phyloP scores from a whole-genome alignment of 768 basidiomycete species.

The Auricularia sp. region DNA sequence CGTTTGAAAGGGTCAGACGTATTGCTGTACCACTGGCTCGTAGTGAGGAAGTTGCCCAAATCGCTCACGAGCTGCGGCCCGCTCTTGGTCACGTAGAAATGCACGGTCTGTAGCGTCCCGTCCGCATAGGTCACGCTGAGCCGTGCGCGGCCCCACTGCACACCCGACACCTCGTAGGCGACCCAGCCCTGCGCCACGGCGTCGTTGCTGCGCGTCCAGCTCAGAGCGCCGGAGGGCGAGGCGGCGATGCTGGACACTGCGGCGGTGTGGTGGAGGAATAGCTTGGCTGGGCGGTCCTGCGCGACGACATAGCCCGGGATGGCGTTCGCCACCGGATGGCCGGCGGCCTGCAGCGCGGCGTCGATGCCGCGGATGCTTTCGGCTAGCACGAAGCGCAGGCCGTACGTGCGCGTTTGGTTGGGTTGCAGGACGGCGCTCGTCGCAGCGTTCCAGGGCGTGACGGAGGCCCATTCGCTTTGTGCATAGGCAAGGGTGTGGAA shows the following conservation, averaged over 20 bases:
- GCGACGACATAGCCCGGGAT: slow-evolving; percentile 47
- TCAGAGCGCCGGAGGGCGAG: slow-evolving; percentile 36
- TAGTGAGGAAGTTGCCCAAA: slow-evolving; percentile 45
- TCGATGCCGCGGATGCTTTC: slow-evolving; percentile 43
- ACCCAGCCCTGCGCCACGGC: slow-evolving; percentile 32
- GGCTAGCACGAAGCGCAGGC: slow-evolving; percentile 41
- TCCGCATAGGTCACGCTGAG: slow-evolving; percentile 41
- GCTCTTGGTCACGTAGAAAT: slow-evolving; percentile 41
- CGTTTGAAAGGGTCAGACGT: slow-evolving; percentile 41
- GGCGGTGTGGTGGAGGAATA: slow-evolving; percentile 40
- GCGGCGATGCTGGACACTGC: slow-evolving; percentile 34
- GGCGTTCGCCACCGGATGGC: slow-evolving; percentile 40
- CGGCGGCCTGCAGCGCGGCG: slow-evolving; percentile 29
- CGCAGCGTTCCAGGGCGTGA: slow-evolving; percentile 46
- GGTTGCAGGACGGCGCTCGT: slow-evolving; percentile 38
- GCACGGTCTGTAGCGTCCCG: slow-evolving; percentile 42
- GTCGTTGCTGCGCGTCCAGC: slow-evolving; percentile 36
- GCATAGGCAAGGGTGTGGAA: slow-evolving; percentile 50
- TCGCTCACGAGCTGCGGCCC: slow-evolving; percentile 37
- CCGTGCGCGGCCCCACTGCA: slow-evolving; percentile 39
- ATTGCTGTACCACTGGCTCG: slow-evolving; percentile 43
- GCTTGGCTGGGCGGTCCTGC: slow-evolving; percentile 37
- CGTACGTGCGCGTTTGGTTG: slow-evolving; percentile 42
- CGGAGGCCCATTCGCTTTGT: slow-evolving; percentile 42
- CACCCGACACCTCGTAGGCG: slow-evolving; percentile 33